Conservation (phyloP, 805 yeast genomes). For the Saturnispora galanensis region DNA sequence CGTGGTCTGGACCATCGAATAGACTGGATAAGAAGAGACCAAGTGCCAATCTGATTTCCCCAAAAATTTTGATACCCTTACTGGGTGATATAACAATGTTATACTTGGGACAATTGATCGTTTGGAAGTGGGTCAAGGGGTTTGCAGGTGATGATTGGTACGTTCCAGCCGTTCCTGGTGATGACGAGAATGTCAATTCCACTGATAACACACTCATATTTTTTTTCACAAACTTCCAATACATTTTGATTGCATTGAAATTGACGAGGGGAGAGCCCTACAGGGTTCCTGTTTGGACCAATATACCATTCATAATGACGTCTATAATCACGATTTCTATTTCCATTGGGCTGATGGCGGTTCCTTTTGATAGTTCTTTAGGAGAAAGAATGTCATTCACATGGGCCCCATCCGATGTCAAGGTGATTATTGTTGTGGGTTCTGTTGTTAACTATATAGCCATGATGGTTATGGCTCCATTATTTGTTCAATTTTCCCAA, state of each 20-base stretch:
- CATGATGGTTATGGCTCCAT: neutral
- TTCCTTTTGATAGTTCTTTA: conserved; percentile 40
- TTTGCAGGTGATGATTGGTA: conserved; percentile 60
- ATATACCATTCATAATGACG: conserved; percentile 61
- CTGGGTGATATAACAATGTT: conserved; percentile 65
- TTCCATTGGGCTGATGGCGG: conserved; percentile 46
- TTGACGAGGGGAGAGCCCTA: conserved; percentile 91
- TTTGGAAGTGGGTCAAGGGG: conserved; percentile 47
- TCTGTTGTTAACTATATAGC: conserved; percentile 38
- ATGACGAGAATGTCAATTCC: conserved; percentile 70
- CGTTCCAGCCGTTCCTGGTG: conserved; percentile 68
- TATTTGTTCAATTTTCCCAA: neutral
- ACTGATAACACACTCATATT: conserved; percentile 87
- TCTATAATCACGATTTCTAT: conserved; percentile 38
- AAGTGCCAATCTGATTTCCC: conserved; percentile 85
- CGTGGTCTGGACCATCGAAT: conserved; percentile 82
- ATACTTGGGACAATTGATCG: conserved; percentile 50
- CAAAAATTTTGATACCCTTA: conserved; percentile 76
- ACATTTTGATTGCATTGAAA: conserved; percentile 74
- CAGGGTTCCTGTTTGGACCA: conserved; percentile 62
- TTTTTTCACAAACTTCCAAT: conserved; percentile 76
- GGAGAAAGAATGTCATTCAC: conserved; percentile 76
- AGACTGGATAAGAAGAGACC: conserved; percentile 66
- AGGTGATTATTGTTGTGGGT: conserved; percentile 36
- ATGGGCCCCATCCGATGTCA: conserved; percentile 40